phyloP scores from a whole-genome alignment of 768 basidiomycete species.

The Gloeopeniophorella convolvens region DNA sequence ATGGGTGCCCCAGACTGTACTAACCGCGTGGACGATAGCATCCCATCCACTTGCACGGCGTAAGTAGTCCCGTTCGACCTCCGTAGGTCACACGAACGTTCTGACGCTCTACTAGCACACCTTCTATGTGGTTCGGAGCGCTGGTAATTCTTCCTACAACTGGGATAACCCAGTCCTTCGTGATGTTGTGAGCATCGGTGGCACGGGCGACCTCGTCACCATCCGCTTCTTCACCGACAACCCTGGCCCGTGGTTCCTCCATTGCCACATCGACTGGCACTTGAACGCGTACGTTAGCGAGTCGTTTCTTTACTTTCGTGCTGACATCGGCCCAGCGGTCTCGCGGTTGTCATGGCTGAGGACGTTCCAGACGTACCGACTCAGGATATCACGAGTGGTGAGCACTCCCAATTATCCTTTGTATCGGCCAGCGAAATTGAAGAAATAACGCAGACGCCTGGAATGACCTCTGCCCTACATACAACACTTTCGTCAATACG shows the following conservation, averaged over 20 bases:
- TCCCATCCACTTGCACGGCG: conserved; percentile 15
- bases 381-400: not conserved
- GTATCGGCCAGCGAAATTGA: not conserved
- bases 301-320: not conserved
- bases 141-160: conserved; percentile 19
- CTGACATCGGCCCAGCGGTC: conserved; percentile 3
- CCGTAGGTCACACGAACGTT: not conserved
- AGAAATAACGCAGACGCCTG: conserved; percentile 5
- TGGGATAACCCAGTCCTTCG: conserved; percentile 37
- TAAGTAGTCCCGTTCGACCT: not conserved
- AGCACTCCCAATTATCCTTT: not conserved
- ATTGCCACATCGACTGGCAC: conserved; percentile 32
- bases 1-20: too few species aligned
- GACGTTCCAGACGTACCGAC: conserved; percentile 9
- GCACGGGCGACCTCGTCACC: conserved; percentile 9
- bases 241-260: conserved; percentile 27
- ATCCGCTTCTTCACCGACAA: conserved; percentile 30
- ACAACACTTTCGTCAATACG: conserved; percentile 3
- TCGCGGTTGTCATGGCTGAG: conserved; percentile 19
- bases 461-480: conserved; percentile 12
- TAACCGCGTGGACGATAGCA: too few species aligned
- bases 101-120: conserved; percentile 14
- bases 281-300: conserved; percentile 14
- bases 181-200: conserved; percentile 34
- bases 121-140: conserved; percentile 21